These are phyloP conservation scores for Candida odintsovae DNA, from an alignment of 805 yeast species.

Conservation along the genomic window DNA sequence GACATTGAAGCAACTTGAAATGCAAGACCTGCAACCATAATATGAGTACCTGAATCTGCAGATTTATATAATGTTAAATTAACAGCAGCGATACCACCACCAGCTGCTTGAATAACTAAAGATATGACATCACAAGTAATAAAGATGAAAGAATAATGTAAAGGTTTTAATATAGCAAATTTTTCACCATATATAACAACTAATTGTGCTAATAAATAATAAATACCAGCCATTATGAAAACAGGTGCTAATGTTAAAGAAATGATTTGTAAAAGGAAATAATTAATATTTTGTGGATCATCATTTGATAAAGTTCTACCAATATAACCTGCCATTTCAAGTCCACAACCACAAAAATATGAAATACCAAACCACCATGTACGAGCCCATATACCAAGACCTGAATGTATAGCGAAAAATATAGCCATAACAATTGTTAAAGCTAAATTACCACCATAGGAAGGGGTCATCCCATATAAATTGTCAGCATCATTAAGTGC, in stretches of 20 bases:
- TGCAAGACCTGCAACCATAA: constrained; percentile 75
- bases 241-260: constrained; percentile 71
- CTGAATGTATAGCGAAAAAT: constrained; percentile 36
- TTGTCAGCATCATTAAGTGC: constrained; percentile 8
- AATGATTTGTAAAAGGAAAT: constrained; percentile 59
- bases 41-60: constrained; percentile 45
- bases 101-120: constrained; percentile 62
- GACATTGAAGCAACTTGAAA: constrained; percentile 71
- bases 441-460: constrained; percentile 50
- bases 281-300: constrained; percentile 28
- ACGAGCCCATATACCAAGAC: constrained; percentile 36
- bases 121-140: constrained; percentile 63
- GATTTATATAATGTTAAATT: constrained; percentile 29
- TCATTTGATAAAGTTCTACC: constrained; percentile 47
- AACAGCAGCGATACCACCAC: constrained; percentile 46
- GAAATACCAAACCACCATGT: constrained; percentile 66
- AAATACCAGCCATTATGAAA: constrained; percentile 78
- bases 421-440: constrained; percentile 51
- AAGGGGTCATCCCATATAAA: constrained; percentile 42
- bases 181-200: constrained; percentile 53
- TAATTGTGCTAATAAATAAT: constrained; percentile 63
- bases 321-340: constrained; percentile 65
- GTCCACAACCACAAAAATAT: constrained; percentile 46
- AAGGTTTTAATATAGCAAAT: constrained; percentile 48
- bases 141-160: constrained; percentile 58